phyloP scores from a whole-genome alignment of 2,329 filamentous ascomycete genomes.

The Aspergillus udagawae region DNA sequence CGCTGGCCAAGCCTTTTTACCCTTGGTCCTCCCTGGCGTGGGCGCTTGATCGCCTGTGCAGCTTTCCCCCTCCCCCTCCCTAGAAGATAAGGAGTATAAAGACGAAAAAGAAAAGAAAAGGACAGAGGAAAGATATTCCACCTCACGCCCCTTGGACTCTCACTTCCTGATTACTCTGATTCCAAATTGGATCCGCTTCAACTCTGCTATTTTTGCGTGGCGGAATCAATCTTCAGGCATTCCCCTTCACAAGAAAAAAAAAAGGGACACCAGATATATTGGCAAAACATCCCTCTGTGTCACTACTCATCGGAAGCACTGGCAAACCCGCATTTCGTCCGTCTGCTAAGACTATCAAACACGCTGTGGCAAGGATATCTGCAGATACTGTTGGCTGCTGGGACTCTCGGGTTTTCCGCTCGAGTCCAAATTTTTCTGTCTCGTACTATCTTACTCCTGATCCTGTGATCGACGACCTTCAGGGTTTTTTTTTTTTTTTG shows the following conservation, averaged over 20 bases:
- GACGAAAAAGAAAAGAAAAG: neutral
- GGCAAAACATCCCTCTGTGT: neutral
- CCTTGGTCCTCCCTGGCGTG: neutral
- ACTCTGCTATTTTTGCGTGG: neutral
- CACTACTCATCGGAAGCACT: neutral
- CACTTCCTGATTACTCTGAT: neutral
- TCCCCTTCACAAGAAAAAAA: too few species aligned
- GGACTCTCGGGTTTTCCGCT: neutral
- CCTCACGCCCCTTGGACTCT: neutral
- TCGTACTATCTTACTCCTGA: neutral
- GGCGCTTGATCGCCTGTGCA: neutral
- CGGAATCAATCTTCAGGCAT: neutral
- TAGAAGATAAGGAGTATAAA: neutral
- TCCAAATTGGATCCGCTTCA: neutral
- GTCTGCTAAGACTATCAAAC: neutral
- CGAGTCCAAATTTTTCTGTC: neutral
- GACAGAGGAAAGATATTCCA: neutral
- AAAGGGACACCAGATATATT: neutral
- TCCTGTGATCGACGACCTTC: neutral
- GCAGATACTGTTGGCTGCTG: neutral
- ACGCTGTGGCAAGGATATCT: neutral
- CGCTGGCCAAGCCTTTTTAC: slow-evolving; percentile 9
- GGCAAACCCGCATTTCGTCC: neutral
- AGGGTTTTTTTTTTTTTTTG: too few species aligned
- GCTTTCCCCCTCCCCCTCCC: neutral